Evolutionary conservation across 1,139 yeast species (phyloP).

Genomic region (Ashbya aceris): DNA sequence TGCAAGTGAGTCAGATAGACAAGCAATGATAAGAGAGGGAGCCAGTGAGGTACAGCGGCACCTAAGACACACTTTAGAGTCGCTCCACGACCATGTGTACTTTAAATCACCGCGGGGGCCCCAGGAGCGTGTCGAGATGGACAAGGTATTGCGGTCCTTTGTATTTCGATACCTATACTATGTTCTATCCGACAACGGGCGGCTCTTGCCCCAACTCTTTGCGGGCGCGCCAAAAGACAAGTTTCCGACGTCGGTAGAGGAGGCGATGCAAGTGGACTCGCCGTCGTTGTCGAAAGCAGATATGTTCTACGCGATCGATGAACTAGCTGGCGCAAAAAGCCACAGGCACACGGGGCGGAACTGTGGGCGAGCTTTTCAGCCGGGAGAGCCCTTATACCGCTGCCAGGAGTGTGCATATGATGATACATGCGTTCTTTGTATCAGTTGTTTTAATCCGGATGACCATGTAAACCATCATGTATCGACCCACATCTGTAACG

Average conservation of each 20-base stretch:
- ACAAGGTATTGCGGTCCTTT: slow-evolving; percentile 18
- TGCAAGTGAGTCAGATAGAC: too few relatives aligned
- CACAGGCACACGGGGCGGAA: slow-evolving; percentile 41
- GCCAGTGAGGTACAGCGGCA: slow-evolving; percentile 11
- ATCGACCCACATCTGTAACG: slow-evolving; percentile 41
- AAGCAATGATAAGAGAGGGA: slow-evolving; percentile 8
- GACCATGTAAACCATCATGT: slow-evolving; percentile 63
- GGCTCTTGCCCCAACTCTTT: slow-evolving; percentile 16
- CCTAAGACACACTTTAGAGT: slow-evolving; percentile 14
- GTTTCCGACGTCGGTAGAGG: slow-evolving; percentile 16
- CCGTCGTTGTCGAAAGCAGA: slow-evolving; percentile 7
- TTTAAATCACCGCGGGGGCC: slow-evolving; percentile 21
- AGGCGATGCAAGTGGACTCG: slow-evolving; percentile 11
- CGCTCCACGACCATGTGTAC: slow-evolving; percentile 16
- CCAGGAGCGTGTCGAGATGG: slow-evolving; percentile 24
- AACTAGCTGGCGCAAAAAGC: slow-evolving; percentile 10
- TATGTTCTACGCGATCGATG: slow-evolving; percentile 18
- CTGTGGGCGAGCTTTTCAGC: slow-evolving; percentile 52
- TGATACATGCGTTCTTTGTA: slow-evolving; percentile 66
- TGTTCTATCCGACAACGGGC: slow-evolving; percentile 19
- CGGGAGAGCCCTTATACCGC: slow-evolving; percentile 57
- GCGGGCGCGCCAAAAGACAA: slow-evolving; percentile 10
- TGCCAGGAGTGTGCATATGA: slow-evolving; percentile 65
- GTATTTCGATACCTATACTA: slow-evolving; percentile 22
- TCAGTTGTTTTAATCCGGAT: slow-evolving; percentile 54